Percentiles rank a stretch among this genome's conserved stretches.
Conservation (phyloP, 371 early-diverging fungal genomes). For the Mucor racemosus region DNA sequence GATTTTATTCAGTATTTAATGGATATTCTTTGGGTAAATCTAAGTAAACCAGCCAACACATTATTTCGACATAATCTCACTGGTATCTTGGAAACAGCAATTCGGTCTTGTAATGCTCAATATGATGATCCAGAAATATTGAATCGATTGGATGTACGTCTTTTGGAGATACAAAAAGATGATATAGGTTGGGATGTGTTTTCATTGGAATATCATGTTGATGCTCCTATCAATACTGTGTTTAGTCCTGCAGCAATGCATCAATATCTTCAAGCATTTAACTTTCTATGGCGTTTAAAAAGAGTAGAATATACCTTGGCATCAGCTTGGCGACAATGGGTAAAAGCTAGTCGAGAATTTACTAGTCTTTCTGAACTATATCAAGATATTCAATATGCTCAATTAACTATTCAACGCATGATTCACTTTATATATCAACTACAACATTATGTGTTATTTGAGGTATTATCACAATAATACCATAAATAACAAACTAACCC, state of each 20-base stretch:
- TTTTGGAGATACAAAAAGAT: constrained; percentile 69
- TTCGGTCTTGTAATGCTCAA: constrained; percentile 91
- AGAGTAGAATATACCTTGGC: constrained; percentile 83
- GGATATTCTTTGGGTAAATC: constrained; percentile 76
- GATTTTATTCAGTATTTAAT: constrained; percentile 92
- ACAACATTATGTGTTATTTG: constrained; percentile 86
- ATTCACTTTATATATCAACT: constrained; percentile 92
- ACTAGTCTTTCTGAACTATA: constrained; percentile 41
- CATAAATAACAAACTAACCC: background rate
- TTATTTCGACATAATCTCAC: constrained; percentile 90
- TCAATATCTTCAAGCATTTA: constrained; percentile 82
- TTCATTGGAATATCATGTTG: constrained; percentile 83
- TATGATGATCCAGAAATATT: constrained; percentile 83
- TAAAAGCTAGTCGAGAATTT: constrained; percentile 66
- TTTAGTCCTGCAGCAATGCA: constrained; percentile 77
- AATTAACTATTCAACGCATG: constrained; percentile 83
- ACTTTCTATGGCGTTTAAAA: constrained; percentile 90
- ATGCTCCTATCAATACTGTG: constrained; percentile 86
- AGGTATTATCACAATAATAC: constrained; percentile 42
- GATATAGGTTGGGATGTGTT: constrained; percentile 95
- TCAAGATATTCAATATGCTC: constrained; percentile 66
- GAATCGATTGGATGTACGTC: constrained; percentile 77
- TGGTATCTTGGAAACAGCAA: constrained; percentile 82
- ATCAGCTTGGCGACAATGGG: constrained; percentile 79
- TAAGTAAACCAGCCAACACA: constrained; percentile 76